phyloP scores from a whole-genome alignment of 345 rosid species.

The Eucalyptus pauciflora region DNA sequence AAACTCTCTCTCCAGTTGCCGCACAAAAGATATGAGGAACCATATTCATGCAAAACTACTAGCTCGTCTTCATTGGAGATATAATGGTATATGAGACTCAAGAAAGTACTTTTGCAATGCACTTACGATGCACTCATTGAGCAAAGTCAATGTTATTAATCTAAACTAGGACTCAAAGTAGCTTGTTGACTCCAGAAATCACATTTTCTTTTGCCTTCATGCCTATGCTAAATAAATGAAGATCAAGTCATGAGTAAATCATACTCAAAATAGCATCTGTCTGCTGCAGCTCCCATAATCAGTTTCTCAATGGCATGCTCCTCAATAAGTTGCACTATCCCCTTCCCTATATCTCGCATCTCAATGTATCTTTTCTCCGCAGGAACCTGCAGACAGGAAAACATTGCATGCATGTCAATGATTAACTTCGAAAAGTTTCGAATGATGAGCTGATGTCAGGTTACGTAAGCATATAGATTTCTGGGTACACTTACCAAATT shows the following conservation, averaged over 20 bases:
- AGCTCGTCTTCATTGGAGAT: not conserved
- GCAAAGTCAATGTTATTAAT: not conserved
- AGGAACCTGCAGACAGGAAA: not conserved
- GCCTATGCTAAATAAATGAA: not conserved
- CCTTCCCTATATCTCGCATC: constrained; percentile 16
- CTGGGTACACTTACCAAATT: not conserved
- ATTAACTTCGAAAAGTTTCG: not conserved
- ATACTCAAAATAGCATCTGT: constrained; percentile 33
- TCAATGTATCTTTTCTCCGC: not conserved
- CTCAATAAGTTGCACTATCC: constrained; percentile 55
- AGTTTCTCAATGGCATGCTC: constrained; percentile 42
- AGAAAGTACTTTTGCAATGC: not conserved
- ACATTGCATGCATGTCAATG: not conserved
- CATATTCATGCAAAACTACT: not conserved
- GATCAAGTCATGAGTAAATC: not conserved
- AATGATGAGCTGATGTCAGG: not conserved
- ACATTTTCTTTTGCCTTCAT: not conserved
- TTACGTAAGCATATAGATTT: not conserved
- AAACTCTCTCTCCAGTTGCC: not conserved
- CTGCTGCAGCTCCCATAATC: constrained; percentile 80
- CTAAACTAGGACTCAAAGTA: not conserved
- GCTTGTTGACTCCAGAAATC: not conserved
- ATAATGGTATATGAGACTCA: not conserved
- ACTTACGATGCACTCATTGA: not conserved
- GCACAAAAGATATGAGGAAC: not conserved